Percentiles rank a stretch among this genome's conserved stretches.
Conservation (phyloP, 164 flowering plant genomes). For the Tetrastigma voinierianum region DNA sequence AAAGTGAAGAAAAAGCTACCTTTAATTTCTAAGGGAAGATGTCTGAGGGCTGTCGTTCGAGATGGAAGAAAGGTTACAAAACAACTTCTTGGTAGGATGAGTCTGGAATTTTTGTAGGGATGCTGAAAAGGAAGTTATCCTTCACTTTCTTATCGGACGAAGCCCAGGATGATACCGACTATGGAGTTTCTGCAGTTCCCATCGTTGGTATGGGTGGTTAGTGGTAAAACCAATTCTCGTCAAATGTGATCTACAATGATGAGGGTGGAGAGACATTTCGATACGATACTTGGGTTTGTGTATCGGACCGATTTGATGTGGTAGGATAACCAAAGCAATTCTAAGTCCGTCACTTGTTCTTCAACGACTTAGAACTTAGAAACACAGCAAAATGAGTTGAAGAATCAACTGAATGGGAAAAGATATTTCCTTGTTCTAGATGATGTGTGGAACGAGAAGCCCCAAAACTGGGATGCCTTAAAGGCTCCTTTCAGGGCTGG, state of each 20-base stretch:
- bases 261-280: neutral
- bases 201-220: slow-evolving; percentile 1
- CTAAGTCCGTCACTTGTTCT: neutral
- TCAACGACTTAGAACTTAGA: too few relatives aligned
- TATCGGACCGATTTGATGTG: neutral
- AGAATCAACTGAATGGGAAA: too few relatives aligned
- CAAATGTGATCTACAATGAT: neutral
- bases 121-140: neutral
- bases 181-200: neutral
- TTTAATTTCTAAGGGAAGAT: neutral
- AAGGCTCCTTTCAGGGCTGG: too few relatives aligned
- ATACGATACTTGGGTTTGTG: too few relatives aligned
- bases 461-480: too few relatives aligned
- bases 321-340: neutral
- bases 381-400: too few relatives aligned
- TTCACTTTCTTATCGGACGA: neutral
- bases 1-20: neutral
- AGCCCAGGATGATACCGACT: too few relatives aligned
- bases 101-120: neutral
- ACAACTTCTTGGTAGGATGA: neutral
- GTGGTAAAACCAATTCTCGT: neutral
- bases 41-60: neutral
- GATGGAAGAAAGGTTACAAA: neutral
- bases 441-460: too few relatives aligned
- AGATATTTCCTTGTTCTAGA: too few relatives aligned